Conservation (phyloP, 345 rosid genomes). For the Aethionema arabicum region DNA sequence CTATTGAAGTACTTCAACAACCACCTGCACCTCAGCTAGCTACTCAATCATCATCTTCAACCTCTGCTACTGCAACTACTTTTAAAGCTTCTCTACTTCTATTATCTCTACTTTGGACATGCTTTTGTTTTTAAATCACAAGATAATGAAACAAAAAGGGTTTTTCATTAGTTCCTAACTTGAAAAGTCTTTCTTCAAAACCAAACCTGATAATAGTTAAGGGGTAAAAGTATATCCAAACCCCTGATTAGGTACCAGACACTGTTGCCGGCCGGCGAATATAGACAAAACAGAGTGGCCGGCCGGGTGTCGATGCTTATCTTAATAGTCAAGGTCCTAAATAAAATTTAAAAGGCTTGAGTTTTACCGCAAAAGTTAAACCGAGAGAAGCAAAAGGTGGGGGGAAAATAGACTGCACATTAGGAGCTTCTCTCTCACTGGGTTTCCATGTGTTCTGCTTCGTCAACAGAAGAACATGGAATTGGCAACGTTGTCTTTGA, state of each 20-base stretch:
- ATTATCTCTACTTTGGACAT: neutral
- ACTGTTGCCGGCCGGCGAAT: too few species aligned
- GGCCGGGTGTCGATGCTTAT: neutral
- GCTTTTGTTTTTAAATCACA: neutral
- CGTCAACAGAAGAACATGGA: conserved; percentile 42
- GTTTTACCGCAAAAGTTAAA: neutral
- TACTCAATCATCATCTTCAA: neutral
- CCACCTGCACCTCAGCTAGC: conserved; percentile 4
- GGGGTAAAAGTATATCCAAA: too few species aligned
- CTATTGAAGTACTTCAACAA: conserved; percentile 33
- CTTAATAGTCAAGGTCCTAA: neutral
- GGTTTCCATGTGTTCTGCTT: neutral
- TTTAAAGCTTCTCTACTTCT: neutral
- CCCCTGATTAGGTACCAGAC: too few species aligned
- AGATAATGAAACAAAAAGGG: too few species aligned
- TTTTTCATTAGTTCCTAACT: too few species aligned
- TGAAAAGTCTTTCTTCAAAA: too few species aligned
- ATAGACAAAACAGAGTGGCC: neutral
- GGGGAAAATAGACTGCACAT: conserved; percentile 20
- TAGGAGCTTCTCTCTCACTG: neutral
- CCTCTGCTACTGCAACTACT: neutral
- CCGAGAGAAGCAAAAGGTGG: neutral
- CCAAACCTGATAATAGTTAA: too few species aligned
- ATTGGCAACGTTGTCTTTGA: conserved; percentile 30
- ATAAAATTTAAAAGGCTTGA: neutral